Base-by-base conservation (phyloP, 208 protist species). In the Leishmania braziliensis region DNA sequence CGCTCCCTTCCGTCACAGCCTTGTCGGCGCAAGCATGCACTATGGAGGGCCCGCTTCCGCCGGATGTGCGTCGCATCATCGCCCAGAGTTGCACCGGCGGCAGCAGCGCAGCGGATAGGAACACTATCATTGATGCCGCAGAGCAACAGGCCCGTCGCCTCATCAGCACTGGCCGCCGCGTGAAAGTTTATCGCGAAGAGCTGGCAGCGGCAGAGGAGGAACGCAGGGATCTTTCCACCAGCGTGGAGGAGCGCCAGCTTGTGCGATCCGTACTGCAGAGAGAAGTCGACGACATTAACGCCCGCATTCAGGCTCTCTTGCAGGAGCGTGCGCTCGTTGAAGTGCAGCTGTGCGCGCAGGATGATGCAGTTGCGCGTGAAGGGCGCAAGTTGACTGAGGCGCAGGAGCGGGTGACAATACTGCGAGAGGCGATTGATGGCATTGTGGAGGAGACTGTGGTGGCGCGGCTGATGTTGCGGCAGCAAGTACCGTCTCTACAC, bases 161-260 rank as follows among this genome's bases (percentile, higher is more conserved):
- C 68, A 82, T 97, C 54, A 97, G 94, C 87, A 95, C 91, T 29
- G 90, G 78, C 58, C 91, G 92, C 5, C 91, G 94, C 33, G 79
- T 95, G 29, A 88, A 89, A 72, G 94, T 97, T 3, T 97, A 97
- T 76, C 88, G 92, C 12, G 92, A 92, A 43, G 94, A 97, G 83
- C 83, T 97, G 46, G 82, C 87, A 26, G 90, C 90, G 33, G 94
- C 94, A 10, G 75, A 89, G 50, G 94, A 92, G 75, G 94, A 97
- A 84, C 81, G 81, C 14, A 77, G 70, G 0, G 94, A 97, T 80
- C 66, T 94, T 36, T 46, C 86, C n/a, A 72, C 81, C n/a, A 65
- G 90, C n/a, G 63, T 90, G 20, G 81, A 94, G 81, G 78, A 88
- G 50, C 87, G 90, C 60, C 46, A 50, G 1, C 77, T 91, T 2